These are phyloP conservation scores for Parastagonospora avenae DNA, from an alignment of 2,329 filamentous ascomycete genomes.

Conservation along the genomic window DNA sequence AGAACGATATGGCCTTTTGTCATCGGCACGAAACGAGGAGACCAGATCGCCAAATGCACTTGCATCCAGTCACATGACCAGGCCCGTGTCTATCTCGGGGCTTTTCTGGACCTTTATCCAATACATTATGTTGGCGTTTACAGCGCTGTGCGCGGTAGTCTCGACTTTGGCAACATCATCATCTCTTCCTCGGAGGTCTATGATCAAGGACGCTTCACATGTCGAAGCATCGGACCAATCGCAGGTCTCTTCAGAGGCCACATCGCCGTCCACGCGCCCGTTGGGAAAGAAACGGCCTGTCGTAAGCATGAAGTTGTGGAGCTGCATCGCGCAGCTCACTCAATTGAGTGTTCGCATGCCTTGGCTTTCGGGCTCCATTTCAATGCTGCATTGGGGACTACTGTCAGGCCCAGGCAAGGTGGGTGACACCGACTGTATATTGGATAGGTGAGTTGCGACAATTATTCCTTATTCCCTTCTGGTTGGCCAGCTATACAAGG, in stretches of 20 bases:
- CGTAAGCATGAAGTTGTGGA: slow-evolving; percentile 77
- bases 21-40: slow-evolving; percentile 39
- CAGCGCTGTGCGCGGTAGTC: slow-evolving; percentile 69
- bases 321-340: slow-evolving; percentile 72
- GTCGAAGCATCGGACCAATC: slow-evolving; percentile 39
- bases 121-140: slow-evolving; percentile 56
- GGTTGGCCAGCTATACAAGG: slow-evolving; percentile 37
- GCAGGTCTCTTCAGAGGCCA: slow-evolving; percentile 29
- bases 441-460: slow-evolving; percentile 82
- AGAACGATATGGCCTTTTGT: slow-evolving; percentile 63
- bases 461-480: slow-evolving; percentile 32
- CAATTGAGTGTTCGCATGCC: slow-evolving; percentile 84
- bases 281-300: slow-evolving; percentile 63
- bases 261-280: slow-evolving; percentile 41
- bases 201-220: slow-evolving; percentile 36
- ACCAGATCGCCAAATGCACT: slow-evolving; percentile 20
- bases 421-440: slow-evolving; percentile 73
- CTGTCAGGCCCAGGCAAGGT: slow-evolving; percentile 76
- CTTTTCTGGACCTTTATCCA: slow-evolving; percentile 65
- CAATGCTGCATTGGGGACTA: slow-evolving; percentile 75
- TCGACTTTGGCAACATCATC: slow-evolving; percentile 69
- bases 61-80: slow-evolving; percentile 21
- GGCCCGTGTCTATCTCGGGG: slow-evolving; percentile 26
- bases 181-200: slow-evolving; percentile 64
- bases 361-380: slow-evolving; percentile 79